Evolutionary conservation across 2,329 filamentous ascomycete genomes (phyloP), one percentile per base, ranked within the genome.

Genomic region (Colletotrichum falcatum): DNA sequence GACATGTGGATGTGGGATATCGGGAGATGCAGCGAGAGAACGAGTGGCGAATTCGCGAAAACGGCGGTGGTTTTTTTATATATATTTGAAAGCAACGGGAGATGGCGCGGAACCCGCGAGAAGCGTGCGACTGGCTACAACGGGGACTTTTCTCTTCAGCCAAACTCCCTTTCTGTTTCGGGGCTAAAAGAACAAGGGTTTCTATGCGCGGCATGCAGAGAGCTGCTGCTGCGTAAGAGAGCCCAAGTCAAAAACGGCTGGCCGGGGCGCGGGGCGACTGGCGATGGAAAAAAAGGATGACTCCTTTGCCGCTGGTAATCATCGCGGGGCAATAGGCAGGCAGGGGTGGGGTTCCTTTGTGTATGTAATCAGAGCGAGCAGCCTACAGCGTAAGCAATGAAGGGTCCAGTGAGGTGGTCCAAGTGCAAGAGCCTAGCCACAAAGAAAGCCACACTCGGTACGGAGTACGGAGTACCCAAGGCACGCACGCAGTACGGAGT

Each of bases 231-330:
- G 35, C 23, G 48, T 51, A 42, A 49, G 26, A 39, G 33, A 48
- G 35, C 55, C 55, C 33, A 16, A 20, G 46, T 39, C 28, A 65
- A 46, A 53, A 67, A 16, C 23, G 51, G 68, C 68, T 62, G 66
- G 42, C 51, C 54, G 53, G 46, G 46, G 46, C 59, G 59, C 46
- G 18, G 60, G 35, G 35, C 48, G 26, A 35, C 28, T 59, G 59
- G 35, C n/a, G 62, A 53, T 56, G 20, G 28, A 33, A 42, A 54
- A 33, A 48, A 58, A 28, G 60, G 66, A 70, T 72, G 70, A 72
- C 71, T 72, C 65, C 63, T 64, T 71, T 62, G 71, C 71, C 71
- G 71, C 49, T 44, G 26, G n/a, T 23, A 61, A 63, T 71, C 51
- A 66, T 71, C 67, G 69, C 55, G 65, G 69, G 69, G 69, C 69